Base-by-base conservation (phyloP, 306 rosid species). In the Myrica gale region DNA sequence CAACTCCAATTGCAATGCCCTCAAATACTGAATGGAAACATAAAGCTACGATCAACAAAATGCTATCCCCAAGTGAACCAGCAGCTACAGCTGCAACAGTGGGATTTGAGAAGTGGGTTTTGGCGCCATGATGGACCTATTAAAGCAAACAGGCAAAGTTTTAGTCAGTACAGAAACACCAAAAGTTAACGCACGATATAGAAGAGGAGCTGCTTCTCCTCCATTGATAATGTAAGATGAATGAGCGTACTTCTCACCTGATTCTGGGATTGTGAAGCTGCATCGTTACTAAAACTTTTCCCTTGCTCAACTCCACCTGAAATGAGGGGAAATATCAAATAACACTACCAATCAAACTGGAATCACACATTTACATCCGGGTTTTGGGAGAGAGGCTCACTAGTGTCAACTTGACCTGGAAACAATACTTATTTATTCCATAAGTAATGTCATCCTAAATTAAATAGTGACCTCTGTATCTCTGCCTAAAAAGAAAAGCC, bases 11-110 rank as follows among this genome's bases (percentile, higher is more conserved):
- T 12, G 94, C 98, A 56, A 93, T 84, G 37, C 98, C 93, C 86
- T 93, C 96, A 47, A 91, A 91, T 39, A 93, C 84, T 1, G 97
- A 93, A 71, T 89, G 96, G 71, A 85, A 91, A 71, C 96, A 93
- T 51, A 93, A 80, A 48, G 96, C 97, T 9, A 85, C 54, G 2
- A 91, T 88, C 74, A 92, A 75, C 78, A 89, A 57, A 58, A 92
- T 76, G 73, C 85, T 83, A 50, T 89, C 97, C 55, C 92, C 96
- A 39, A 91, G 9, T 55, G 98, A 93, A 72, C 55, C 80, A 11
- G 52, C 74, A 55, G 83, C 37, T 71, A 81, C n/a, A 42, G 81
- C 23, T 32, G 3, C 37, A 0, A 32, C 37, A n/a, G 70, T 71
- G 56, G 66, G 51, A 68, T 79, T 66, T 42, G 82, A 83, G 19